A percentile compares a stretch with the other conserved stretches of the same genome.
These are phyloP conservation scores for Trypanosoma platydactyli DNA, from an alignment of 208 protist genomes.

Conservation along the genomic window DNA sequence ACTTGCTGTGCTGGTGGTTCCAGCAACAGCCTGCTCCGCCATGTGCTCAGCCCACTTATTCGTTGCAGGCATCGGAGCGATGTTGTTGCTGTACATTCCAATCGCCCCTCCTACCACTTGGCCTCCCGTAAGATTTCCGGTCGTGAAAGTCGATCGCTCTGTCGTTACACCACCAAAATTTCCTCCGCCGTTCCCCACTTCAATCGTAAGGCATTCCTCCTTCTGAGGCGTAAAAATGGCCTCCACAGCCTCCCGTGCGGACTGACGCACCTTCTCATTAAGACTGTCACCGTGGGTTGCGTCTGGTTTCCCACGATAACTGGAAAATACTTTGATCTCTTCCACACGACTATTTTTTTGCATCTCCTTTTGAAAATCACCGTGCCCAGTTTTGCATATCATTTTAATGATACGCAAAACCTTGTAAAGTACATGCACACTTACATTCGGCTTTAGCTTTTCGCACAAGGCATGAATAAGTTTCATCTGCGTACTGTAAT, in stretches of 20 bases:
- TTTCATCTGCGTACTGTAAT: slow-evolving; percentile 42
- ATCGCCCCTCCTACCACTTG: background rate
- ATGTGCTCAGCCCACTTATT: slow-evolving; percentile 51
- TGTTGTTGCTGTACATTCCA: slow-evolving; percentile 17
- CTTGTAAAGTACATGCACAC: slow-evolving; percentile 58
- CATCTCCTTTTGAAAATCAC: slow-evolving; percentile 66
- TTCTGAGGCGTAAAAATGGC: slow-evolving; percentile 42
- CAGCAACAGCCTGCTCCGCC: slow-evolving; percentile 18
- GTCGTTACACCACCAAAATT: background rate
- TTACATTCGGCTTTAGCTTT: slow-evolving; percentile 34
- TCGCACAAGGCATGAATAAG: slow-evolving; percentile 47
- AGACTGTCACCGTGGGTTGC: slow-evolving; percentile 45
- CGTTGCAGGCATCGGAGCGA: slow-evolving; percentile 47
- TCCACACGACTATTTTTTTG: slow-evolving; percentile 33
- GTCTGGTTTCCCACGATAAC: slow-evolving; percentile 48
- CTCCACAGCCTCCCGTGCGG: slow-evolving; percentile 50
- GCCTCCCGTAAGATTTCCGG: slow-evolving; percentile 9
- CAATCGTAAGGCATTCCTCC: slow-evolving; percentile 6
- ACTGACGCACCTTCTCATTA: slow-evolving; percentile 63
- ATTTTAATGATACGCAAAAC: slow-evolving; percentile 61
- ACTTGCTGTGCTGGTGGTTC: slow-evolving; percentile 6
- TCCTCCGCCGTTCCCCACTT: slow-evolving; percentile 24
- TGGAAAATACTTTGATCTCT: slow-evolving; percentile 39
- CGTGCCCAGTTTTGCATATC: slow-evolving; percentile 60
- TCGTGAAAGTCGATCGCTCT: slow-evolving; percentile 18